phyloP scores from a whole-genome alignment of 148 eudicot genomes.

The Arbutus unedo region DNA sequence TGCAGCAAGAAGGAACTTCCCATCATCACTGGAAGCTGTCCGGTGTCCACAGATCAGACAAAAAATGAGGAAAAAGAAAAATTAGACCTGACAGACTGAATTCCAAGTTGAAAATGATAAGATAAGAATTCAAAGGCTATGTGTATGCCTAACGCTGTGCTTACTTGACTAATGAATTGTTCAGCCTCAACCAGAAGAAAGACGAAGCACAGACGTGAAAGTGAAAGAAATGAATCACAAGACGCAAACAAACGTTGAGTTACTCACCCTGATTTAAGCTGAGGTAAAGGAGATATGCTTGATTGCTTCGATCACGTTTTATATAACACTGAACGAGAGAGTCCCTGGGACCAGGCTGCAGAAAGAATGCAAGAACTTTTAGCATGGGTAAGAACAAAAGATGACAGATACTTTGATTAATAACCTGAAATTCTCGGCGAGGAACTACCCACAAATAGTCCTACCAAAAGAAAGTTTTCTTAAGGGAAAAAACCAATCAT shows the following conservation, averaged over 20 bases:
- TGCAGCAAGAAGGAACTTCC: slow-evolving; percentile 85
- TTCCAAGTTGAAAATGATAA: background rate
- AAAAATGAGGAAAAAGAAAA: background rate
- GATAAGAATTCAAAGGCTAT: background rate
- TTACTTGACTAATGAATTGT: background rate
- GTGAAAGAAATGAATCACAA: background rate
- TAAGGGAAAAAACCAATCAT: background rate
- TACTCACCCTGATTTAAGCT: slow-evolving; percentile 55
- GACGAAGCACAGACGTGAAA: too few relatives aligned
- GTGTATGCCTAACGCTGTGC: background rate
- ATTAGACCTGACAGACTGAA: background rate
- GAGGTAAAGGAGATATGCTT: slow-evolving; percentile 71
- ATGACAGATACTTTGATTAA: background rate
- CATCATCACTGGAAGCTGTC: slow-evolving; percentile 72
- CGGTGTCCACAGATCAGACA: slow-evolving; percentile 34
- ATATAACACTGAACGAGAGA: slow-evolving; percentile 74
- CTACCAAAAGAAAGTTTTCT: background rate
- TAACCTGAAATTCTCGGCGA: background rate
- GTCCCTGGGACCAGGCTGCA: slow-evolving; percentile 91
- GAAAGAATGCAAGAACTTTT: slow-evolving; percentile 13
- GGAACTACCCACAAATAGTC: background rate
- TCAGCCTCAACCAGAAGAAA: background rate
- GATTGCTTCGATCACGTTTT: slow-evolving; percentile 70
- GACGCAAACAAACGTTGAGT: background rate
- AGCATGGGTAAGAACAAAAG: background rate